phyloP scores from a whole-genome alignment of 257 asterid genomes.

The Datura wrightii region DNA sequence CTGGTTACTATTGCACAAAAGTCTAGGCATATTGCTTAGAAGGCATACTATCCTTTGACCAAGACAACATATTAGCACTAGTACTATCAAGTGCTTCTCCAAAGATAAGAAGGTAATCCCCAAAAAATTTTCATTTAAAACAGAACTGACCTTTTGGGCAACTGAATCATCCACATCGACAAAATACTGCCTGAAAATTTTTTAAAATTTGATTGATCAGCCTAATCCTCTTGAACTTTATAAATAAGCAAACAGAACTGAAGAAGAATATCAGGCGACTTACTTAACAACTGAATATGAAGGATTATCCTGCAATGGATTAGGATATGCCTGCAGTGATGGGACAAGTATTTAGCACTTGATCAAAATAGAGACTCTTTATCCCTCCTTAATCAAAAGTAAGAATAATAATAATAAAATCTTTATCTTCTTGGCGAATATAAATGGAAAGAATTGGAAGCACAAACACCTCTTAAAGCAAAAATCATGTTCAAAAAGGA shows the following conservation, averaged over 20 bases:
- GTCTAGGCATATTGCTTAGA: neutral
- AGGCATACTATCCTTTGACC: neutral
- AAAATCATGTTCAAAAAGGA: neutral
- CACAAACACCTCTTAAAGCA: neutral
- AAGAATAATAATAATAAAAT: no score
- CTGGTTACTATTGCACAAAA: neutral
- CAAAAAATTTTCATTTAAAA: constrained; percentile 15
- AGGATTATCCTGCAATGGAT: constrained; percentile 85
- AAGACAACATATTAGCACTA: neutral
- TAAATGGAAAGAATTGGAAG: neutral
- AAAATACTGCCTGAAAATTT: constrained; percentile 77
- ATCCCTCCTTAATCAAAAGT: neutral
- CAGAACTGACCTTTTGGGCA: constrained; percentile 66
- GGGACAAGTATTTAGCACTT: neutral
- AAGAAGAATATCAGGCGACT: constrained; percentile 31
- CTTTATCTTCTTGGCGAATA: no score
- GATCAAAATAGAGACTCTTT: neutral
- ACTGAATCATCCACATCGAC: constrained; percentile 85
- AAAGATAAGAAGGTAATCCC: neutral
- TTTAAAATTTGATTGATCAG: neutral
- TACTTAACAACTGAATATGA: constrained; percentile 88
- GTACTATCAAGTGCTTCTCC: neutral
- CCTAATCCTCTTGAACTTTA: neutral
- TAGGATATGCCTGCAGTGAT: constrained; percentile 67
- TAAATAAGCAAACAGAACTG: neutral